Conservation (phyloP, 2,329 filamentous ascomycete genomes). For the Talaromyces sp. region DNA sequence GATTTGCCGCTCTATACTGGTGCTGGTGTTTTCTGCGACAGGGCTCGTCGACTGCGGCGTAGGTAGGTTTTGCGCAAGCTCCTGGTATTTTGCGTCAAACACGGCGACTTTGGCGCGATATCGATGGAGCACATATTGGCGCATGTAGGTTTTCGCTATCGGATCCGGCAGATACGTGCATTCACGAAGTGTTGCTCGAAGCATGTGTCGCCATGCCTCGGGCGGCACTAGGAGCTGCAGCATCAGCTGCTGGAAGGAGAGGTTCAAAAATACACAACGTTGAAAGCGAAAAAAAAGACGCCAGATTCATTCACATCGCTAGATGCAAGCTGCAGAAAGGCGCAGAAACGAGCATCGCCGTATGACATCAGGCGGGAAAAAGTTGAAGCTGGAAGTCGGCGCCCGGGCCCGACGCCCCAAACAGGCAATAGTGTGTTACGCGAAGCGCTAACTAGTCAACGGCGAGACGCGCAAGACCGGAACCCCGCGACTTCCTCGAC, state of each 20-base stretch:
- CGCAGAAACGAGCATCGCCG: not conserved
- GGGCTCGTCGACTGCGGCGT: not conserved
- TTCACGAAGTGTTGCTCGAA: conserved; percentile 56
- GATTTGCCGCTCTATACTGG: conserved; percentile 15
- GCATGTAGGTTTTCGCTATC: conserved; percentile 48
- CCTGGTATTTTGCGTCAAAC: not conserved
- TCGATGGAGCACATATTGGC: conserved; percentile 43
- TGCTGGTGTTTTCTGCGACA: not conserved
- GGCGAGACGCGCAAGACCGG: conserved; percentile 17
- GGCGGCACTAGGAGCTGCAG: conserved; percentile 22
- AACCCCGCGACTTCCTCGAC: conserved; percentile 20
- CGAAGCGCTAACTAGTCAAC: conserved; percentile 11
- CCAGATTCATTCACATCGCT: not conserved
- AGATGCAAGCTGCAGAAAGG: not conserved
- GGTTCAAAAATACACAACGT: not conserved
- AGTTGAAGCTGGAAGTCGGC: not conserved
- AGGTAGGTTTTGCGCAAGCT: not conserved
- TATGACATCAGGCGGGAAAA: not conserved
- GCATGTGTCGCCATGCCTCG: conserved; percentile 41
- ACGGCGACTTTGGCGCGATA: conserved; percentile 38
- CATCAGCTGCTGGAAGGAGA: conserved; percentile 4
- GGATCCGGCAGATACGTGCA: conserved; percentile 58
- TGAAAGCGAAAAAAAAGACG: not conserved
- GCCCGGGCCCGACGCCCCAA: conserved; percentile 6
- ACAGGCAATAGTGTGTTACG: conserved; percentile 16